phyloP scores from a whole-genome alignment of 805 yeast species.

The Kodamaea hsintzibuensis region DNA sequence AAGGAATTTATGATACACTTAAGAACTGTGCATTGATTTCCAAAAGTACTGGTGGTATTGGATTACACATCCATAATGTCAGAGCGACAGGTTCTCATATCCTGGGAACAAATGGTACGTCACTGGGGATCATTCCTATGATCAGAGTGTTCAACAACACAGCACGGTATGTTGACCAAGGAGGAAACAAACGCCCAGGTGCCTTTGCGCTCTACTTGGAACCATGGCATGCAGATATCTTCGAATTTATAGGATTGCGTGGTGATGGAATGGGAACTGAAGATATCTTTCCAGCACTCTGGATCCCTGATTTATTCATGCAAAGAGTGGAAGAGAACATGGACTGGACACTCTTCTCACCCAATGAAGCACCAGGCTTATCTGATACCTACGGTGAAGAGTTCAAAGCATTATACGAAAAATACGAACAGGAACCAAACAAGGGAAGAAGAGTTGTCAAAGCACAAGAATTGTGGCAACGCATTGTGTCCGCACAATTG shows the following conservation, averaged over 20 bases:
- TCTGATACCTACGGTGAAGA: slow-evolving; percentile 82
- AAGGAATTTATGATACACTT: slow-evolving; percentile 89
- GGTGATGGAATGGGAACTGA: slow-evolving; percentile 86
- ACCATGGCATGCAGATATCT: slow-evolving; percentile 96
- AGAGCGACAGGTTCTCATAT: slow-evolving; percentile 85
- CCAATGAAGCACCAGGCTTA: slow-evolving; percentile 85
- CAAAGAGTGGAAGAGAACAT: slow-evolving; percentile 74
- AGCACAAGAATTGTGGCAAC: slow-evolving; percentile 91
- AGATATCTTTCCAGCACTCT: slow-evolving; percentile 87
- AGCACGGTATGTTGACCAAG: slow-evolving; percentile 97
- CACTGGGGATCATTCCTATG: slow-evolving; percentile 96
- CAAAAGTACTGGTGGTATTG: slow-evolving; percentile 95
- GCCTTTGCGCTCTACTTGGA: slow-evolving; percentile 93
- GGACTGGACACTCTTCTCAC: slow-evolving; percentile 90
- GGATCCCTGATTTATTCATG: slow-evolving; percentile 97
- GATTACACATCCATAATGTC: slow-evolving; percentile 84
- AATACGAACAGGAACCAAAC: slow-evolving; percentile 70
- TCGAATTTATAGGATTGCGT: slow-evolving; percentile 81
- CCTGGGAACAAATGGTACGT: slow-evolving; percentile 89
- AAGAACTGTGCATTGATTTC: slow-evolving; percentile 88
- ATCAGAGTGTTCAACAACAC: slow-evolving; percentile 91
- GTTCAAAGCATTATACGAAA: slow-evolving; percentile 67
- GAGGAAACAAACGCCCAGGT: slow-evolving; percentile 97
- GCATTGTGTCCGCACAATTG: slow-evolving; percentile 87
- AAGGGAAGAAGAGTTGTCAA: slow-evolving; percentile 59